phyloP scores from a whole-genome alignment of 2,329 filamentous ascomycete genomes.

The Calonectria pauciramosa region DNA sequence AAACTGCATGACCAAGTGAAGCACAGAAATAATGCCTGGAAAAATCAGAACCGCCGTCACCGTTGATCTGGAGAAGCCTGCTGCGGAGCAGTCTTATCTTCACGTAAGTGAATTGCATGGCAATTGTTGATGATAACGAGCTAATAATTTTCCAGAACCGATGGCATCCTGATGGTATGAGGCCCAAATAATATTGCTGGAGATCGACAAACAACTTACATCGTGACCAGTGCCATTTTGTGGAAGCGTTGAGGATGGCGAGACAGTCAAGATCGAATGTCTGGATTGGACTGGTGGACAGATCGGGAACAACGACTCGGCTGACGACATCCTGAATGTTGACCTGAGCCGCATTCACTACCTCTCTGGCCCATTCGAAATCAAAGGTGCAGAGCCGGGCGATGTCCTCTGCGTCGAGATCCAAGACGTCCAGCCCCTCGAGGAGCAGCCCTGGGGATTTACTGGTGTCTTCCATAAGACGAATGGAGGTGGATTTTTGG shows the following conservation, averaged over 20 bases:
- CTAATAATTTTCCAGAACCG: conserved; percentile 74
- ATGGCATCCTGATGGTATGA: conserved; percentile 90
- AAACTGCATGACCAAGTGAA: background rate
- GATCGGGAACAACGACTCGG: conserved; percentile 89
- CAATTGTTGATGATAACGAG: background rate
- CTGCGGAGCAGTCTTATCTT: conserved; percentile 42
- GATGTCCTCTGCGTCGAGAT: conserved; percentile 91
- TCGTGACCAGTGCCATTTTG: conserved; percentile 75
- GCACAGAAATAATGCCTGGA: conserved; percentile 35
- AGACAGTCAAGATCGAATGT: conserved; percentile 95
- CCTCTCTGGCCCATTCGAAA: conserved; percentile 88
- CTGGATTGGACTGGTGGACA: conserved; percentile 89
- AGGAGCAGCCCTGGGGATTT: conserved; percentile 91
- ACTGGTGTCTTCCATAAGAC: conserved; percentile 84
- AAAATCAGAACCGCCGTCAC: conserved; percentile 43
- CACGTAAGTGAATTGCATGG: conserved; percentile 39
- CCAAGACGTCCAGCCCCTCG: conserved; percentile 90
- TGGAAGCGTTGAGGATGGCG: conserved; percentile 82
- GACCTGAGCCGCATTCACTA: conserved; percentile 90
- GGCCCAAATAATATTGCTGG: background rate
- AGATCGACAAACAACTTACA: background rate
- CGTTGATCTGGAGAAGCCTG: conserved; percentile 44
- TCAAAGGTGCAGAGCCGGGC: conserved; percentile 86
- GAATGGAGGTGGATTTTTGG: conserved; percentile 91
- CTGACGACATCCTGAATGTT: conserved; percentile 88